Conservation (phyloP, 768 basidiomycete species). For the Podaxis sp. region DNA sequence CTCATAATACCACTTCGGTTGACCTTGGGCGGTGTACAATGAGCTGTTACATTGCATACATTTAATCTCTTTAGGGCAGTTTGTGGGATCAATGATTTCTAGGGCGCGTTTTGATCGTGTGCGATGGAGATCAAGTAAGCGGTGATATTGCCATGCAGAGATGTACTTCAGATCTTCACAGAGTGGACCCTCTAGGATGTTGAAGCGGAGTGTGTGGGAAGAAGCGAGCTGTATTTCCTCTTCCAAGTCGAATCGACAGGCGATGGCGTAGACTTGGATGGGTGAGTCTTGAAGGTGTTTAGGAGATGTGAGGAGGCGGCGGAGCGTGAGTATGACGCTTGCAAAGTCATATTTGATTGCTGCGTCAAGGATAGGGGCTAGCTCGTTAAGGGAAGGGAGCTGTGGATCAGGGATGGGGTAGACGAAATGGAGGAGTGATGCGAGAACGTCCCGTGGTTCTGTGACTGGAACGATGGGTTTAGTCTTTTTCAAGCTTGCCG, state of each 20-base stretch:
- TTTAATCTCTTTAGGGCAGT: slow-evolving; percentile 44
- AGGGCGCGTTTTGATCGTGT: slow-evolving; percentile 50
- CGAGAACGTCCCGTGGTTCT: slow-evolving; percentile 46
- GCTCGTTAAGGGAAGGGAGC: slow-evolving; percentile 51
- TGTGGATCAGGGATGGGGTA: slow-evolving; percentile 62
- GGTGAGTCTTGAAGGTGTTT: slow-evolving; percentile 49
- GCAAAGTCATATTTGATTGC: slow-evolving; percentile 67
- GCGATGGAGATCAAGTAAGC: slow-evolving; percentile 60
- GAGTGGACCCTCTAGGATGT: slow-evolving; percentile 56
- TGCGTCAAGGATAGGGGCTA: slow-evolving; percentile 48
- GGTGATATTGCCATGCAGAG: slow-evolving; percentile 67
- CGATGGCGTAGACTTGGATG: slow-evolving; percentile 68
- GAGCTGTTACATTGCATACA: slow-evolving; percentile 71
- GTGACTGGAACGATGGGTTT: slow-evolving; percentile 54
- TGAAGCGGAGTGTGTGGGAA: slow-evolving; percentile 49
- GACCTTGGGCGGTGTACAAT: slow-evolving; percentile 38
- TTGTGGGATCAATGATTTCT: slow-evolving; percentile 38
- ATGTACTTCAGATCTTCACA: slow-evolving; percentile 66
- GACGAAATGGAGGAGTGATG: slow-evolving; percentile 54
- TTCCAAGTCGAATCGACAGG: slow-evolving; percentile 62
- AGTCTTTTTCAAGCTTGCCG: slow-evolving; percentile 12
- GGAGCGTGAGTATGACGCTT: slow-evolving; percentile 46
- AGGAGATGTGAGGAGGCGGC: slow-evolving; percentile 49
- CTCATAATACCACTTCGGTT: slow-evolving; percentile 71
- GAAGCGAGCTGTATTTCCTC: slow-evolving; percentile 66